phyloP scores from a whole-genome alignment of 2,329 filamentous ascomycete species.

The Fusarium succisae region DNA sequence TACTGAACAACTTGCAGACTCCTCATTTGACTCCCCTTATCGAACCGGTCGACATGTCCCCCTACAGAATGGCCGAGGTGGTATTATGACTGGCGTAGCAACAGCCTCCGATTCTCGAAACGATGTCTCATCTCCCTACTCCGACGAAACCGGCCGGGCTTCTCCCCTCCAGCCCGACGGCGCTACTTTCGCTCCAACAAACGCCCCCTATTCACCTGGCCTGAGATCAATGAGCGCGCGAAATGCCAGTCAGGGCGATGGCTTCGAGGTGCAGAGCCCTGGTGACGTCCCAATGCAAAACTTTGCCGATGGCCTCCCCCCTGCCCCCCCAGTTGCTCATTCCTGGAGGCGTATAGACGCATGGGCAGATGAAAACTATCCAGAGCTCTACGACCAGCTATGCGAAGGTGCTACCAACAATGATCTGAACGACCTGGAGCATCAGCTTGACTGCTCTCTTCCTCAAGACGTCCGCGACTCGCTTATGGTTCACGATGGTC shows the following conservation, averaged over 20 bases:
- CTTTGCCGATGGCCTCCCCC: conserved; percentile 90
- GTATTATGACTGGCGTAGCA: conserved; percentile 85
- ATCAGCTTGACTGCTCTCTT: conserved; percentile 92
- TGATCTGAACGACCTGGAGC: conserved; percentile 95
- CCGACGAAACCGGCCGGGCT: conserved; percentile 71
- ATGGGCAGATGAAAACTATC: conserved; percentile 95
- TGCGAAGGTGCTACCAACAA: conserved; percentile 92
- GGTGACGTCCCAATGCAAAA: conserved; percentile 97
- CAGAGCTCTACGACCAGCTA: conserved; percentile 91
- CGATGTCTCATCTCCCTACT: conserved; percentile 82
- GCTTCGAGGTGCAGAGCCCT: conserved; percentile 74
- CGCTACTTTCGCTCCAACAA: conserved; percentile 59
- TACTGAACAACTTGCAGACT: conserved; percentile 68
- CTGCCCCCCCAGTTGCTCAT: conserved; percentile 85
- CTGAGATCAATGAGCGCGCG: conserved; percentile 81
- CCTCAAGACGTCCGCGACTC: conserved; percentile 95
- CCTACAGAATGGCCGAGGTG: conserved; percentile 82
- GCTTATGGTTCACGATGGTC: conserved; percentile 90
- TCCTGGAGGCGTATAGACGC: conserved; percentile 94
- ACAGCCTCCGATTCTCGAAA: conserved; percentile 89
- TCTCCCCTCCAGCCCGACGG: conserved; percentile 55
- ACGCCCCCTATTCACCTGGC: conserved; percentile 87
- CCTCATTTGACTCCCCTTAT: conserved; percentile 91
- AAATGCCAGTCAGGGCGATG: conserved; percentile 69
- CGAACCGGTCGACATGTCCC: conserved; percentile 90